These are phyloP conservation scores for Cladorrhinum sp. DNA, from an alignment of 2,329 filamentous ascomycete species.

Conservation along the genomic window DNA sequence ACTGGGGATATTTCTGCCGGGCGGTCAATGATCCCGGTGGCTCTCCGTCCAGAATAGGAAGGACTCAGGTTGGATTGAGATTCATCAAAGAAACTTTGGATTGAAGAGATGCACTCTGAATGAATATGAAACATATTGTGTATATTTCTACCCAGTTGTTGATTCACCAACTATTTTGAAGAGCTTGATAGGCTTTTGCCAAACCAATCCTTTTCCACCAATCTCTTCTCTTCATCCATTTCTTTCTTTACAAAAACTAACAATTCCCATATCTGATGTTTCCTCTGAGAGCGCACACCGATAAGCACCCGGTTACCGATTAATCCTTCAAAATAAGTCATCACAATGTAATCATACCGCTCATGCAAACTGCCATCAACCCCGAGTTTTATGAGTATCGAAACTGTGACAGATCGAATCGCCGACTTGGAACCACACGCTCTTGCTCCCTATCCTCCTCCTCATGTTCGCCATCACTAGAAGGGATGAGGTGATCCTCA, in stretches of 20 bases:
- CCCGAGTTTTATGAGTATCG: slow-evolving; percentile 34
- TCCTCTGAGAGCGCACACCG: not conserved
- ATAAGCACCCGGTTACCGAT: not conserved
- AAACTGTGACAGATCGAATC: slow-evolving; percentile 49
- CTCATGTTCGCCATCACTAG: slow-evolving; percentile 49
- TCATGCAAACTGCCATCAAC: not conserved
- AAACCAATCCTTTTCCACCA: no score
- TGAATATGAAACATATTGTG: no score
- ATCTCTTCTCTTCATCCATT: no score
- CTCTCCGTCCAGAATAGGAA: no score
- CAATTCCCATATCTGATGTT: not conserved
- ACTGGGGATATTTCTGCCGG: slow-evolving; percentile 24
- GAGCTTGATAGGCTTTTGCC: no score
- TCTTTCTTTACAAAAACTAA: not conserved
- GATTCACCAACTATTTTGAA: no score
- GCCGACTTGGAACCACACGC: slow-evolving; percentile 29
- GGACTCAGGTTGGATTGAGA: no score
- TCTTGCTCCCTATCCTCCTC: slow-evolving; percentile 32
- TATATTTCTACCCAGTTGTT: no score
- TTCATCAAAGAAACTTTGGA: no score
- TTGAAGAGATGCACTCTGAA: no score
- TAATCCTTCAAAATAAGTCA: not conserved
- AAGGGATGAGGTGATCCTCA: slow-evolving; percentile 55
- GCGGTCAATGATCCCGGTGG: no score
- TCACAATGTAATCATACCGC: not conserved